phyloP scores from a whole-genome alignment of 2,329 filamentous ascomycete genomes.

The Colletotrichum orchidophilum region DNA sequence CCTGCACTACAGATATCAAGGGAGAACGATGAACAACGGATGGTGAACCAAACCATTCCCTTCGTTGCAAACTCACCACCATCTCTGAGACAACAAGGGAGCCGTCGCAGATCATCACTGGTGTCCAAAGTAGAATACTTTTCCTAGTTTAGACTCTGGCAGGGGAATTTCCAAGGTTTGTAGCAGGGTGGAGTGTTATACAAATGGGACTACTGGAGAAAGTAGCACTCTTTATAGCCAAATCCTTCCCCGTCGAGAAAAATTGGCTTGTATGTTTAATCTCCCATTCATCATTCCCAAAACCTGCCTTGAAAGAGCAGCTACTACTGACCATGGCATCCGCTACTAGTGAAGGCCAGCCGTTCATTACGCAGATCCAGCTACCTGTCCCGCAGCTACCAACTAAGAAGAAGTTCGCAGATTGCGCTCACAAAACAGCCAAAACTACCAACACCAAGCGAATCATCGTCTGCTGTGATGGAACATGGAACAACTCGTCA shows the following conservation, averaged over 20 bases:
- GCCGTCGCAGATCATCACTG: not conserved
- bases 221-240: not conserved
- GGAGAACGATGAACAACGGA: too few relatives aligned
- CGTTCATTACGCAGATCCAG: not conserved
- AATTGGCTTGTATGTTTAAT: too few relatives aligned
- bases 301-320: not conserved
- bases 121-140: not conserved
- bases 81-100: not conserved
- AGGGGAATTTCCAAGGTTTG: not conserved
- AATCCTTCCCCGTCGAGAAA: not conserved
- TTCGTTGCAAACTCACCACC: not conserved
- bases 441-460: slow-evolving; percentile 34
- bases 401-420: not conserved
- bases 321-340: not conserved
- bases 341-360: not conserved
- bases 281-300: too few relatives aligned
- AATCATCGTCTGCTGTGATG: slow-evolving; percentile 48
- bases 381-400: not conserved
- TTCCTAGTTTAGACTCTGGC: not conserved
- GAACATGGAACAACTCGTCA: slow-evolving; percentile 45
- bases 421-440: slow-evolving; percentile 24
- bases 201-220: not conserved
- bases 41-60: not conserved
- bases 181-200: not conserved
- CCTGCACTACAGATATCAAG: too few relatives aligned